A percentile compares a stretch with the other conserved stretches of the same genome.
Conservation (phyloP, 2,329 filamentous ascomycete species). For the Zopfia rhizophila region DNA sequence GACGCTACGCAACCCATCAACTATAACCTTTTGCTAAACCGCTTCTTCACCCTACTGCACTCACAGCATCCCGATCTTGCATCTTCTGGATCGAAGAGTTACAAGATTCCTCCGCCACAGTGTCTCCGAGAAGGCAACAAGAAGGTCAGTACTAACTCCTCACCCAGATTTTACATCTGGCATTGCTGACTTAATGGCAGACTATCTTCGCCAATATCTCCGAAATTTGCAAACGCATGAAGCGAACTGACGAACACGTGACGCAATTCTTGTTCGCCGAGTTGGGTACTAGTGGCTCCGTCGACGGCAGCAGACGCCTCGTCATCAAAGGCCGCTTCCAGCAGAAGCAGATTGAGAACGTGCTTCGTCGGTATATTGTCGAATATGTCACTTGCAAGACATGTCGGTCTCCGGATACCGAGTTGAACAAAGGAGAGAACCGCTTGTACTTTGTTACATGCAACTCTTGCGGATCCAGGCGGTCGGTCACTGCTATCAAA, state of each 20-base stretch:
- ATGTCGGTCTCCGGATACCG: conserved; percentile 87
- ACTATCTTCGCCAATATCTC: conserved; percentile 99
- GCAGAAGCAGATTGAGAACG: conserved; percentile 99
- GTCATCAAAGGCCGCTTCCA: conserved; percentile 99
- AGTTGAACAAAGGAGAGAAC: conserved; percentile 99
- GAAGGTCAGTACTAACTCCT: conserved; percentile 47
- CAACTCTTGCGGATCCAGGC: conserved; percentile 74
- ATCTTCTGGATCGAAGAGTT: conserved; percentile 87
- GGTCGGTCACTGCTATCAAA: conserved; percentile 97
- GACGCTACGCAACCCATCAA: conserved; percentile 79
- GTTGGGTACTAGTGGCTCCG: conserved; percentile 95
- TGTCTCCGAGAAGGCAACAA: conserved; percentile 99
- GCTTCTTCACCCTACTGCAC: conserved; percentile 94
- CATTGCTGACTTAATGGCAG: conserved; percentile 55
- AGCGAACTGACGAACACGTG: conserved; percentile 97
- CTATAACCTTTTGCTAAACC: conserved; percentile 85
- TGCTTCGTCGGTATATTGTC: conserved; percentile 93
- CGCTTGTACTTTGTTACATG: conserved; percentile 98
- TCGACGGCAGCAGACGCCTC: conserved; percentile 89
- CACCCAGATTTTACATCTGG: background rate
- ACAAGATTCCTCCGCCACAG: conserved; percentile 99
- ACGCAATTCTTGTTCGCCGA: conserved; percentile 98
- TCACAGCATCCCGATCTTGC: conserved; percentile 97
- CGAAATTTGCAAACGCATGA: conserved; percentile 99
- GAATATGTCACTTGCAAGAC: conserved; percentile 99